phyloP scores from a whole-genome alignment of 2,329 filamentous ascomycete species.

The Beauveria pseudobassiana region DNA sequence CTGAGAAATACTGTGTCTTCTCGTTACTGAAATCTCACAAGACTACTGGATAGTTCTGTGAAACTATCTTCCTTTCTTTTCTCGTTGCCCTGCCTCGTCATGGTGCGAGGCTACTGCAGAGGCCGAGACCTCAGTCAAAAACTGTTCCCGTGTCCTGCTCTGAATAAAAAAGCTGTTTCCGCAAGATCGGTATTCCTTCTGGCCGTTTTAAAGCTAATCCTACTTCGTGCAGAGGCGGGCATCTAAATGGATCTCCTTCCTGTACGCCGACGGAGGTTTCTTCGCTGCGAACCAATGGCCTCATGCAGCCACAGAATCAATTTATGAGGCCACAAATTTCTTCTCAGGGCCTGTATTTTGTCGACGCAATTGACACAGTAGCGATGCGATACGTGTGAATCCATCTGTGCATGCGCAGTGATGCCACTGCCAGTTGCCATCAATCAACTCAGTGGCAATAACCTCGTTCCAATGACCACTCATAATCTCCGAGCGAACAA shows the following conservation, averaged over 20 bases:
- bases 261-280: neutral
- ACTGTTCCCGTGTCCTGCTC: neutral
- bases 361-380: neutral
- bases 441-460: neutral
- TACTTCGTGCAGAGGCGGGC: neutral
- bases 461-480: too few species aligned
- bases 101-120: slow-evolving; percentile 5
- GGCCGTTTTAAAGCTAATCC: neutral
- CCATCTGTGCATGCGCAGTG: neutral
- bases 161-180: neutral
- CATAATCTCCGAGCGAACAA: too few species aligned
- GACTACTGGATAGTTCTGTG: neutral
- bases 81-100: slow-evolving; percentile 3
- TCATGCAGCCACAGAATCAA: slow-evolving; percentile 2
- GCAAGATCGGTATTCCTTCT: neutral
- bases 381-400: neutral
- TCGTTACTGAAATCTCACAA: neutral
- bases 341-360: neutral
- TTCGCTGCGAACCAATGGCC: neutral
- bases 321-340: neutral
- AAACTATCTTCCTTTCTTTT: slow-evolving; percentile 9
- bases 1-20: neutral
- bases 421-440: neutral
- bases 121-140: slow-evolving; percentile 9
- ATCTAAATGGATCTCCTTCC: slow-evolving; percentile 7